phyloP scores from a whole-genome alignment of 176 grass and related monocot species.

The Zoysia japonica region DNA sequence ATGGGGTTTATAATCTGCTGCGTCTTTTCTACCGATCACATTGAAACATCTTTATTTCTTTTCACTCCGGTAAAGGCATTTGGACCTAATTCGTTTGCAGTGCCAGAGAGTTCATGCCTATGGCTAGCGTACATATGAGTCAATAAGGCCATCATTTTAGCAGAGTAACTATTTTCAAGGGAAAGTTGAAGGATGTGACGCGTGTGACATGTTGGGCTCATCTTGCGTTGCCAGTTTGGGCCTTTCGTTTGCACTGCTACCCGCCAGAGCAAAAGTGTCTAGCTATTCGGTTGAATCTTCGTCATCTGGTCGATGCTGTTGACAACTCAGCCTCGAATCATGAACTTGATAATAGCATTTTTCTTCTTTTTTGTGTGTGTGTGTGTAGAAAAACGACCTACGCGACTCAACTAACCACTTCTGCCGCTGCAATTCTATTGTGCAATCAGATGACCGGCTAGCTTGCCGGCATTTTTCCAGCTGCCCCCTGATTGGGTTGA shows the following conservation, averaged over 20 bases:
- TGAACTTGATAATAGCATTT: background rate
- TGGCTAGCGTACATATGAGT: background rate
- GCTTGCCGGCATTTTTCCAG: conserved; percentile 43
- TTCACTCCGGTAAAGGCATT: conserved; percentile 21
- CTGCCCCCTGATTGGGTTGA: conserved; percentile 17
- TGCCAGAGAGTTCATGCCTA: conserved; percentile 2
- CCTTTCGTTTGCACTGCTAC: conserved; percentile 29
- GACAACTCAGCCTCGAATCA: background rate
- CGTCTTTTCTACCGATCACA: conserved; percentile 26
- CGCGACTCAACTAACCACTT: too few relatives aligned
- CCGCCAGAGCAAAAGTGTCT: conserved; percentile 15
- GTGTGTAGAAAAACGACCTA: too few relatives aligned
- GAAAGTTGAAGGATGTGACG: conserved; percentile 45
- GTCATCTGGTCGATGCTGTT: background rate
- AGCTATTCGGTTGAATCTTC: conserved; percentile 6
- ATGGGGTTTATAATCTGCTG: background rate
- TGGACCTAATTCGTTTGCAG: conserved; percentile 43
- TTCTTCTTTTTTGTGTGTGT: too few relatives aligned
- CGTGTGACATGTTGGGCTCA: conserved; percentile 52
- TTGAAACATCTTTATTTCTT: conserved; percentile 17
- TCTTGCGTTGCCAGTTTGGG: conserved; percentile 47
- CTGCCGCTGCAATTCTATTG: too few relatives aligned
- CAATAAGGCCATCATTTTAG: conserved; percentile 38
- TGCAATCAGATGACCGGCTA: too few relatives aligned
- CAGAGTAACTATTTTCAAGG: conserved; percentile 13